A percentile compares a stretch with the other conserved stretches of the same genome.
These are phyloP conservation scores for Paracorniculantispora psalliotae DNA, from an alignment of 2,329 filamentous ascomycete genomes.

Conservation along the genomic window DNA sequence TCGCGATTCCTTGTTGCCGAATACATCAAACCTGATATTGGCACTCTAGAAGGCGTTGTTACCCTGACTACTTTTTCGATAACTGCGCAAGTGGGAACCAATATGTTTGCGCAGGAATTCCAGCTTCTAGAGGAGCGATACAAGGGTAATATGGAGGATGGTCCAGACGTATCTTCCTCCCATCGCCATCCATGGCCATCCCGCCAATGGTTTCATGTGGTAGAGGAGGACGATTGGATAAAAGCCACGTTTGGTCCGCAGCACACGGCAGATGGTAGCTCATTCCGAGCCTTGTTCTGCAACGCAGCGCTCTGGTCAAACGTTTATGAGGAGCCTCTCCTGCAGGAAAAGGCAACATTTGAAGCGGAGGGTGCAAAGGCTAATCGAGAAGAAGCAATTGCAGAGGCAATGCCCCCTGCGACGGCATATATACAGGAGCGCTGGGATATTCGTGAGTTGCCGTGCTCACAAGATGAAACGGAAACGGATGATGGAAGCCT, in stretches of 20 bases:
- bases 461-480: not conserved
- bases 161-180: no score
- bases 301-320: conserved; percentile 14
- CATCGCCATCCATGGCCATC: no score
- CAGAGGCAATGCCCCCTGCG: conserved; percentile 19
- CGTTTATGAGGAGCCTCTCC: not conserved
- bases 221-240: conserved; percentile 14
- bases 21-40: not conserved
- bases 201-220: conserved; percentile 4
- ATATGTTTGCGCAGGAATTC: not conserved
- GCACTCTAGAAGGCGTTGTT: conserved; percentile 12
- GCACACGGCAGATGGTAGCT: not conserved
- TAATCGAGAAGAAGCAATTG: conserved; percentile 14
- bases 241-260: conserved; percentile 9
- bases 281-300: conserved; percentile 14
- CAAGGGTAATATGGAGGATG: no score
- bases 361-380: conserved; percentile 16
- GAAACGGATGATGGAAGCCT: not conserved
- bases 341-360: conserved; percentile 15
- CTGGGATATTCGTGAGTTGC: conserved; percentile 17
- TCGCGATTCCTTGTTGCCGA: not conserved
- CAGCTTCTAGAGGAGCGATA: no score
- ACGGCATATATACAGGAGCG: conserved; percentile 20
- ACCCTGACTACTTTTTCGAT: conserved; percentile 12
- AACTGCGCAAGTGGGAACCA: conserved; percentile 4